Conservation (phyloP, 2,329 filamentous ascomycete species). For the Cladosporium halotolerans region DNA sequence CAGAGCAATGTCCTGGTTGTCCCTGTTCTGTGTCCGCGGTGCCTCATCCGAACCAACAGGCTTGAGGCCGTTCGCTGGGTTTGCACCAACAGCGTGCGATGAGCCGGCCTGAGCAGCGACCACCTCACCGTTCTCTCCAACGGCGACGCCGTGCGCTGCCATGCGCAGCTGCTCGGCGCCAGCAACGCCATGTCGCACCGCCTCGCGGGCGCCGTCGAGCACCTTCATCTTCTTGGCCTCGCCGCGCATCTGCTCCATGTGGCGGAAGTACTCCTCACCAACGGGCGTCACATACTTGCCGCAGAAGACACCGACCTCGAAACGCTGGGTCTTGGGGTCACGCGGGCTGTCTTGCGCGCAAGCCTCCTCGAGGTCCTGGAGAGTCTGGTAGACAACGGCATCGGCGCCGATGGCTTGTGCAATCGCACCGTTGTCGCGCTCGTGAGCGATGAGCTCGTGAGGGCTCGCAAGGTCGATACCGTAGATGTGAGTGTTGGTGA, state of each 20-base stretch:
- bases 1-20: slow-evolving; percentile 48
- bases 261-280: slow-evolving; percentile 72
- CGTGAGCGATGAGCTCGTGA: slow-evolving; percentile 64
- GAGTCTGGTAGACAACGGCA: slow-evolving; percentile 68
- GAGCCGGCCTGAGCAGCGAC: slow-evolving; percentile 36
- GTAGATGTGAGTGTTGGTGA: slow-evolving; percentile 81
- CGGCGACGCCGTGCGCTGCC: slow-evolving; percentile 55
- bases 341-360: slow-evolving; percentile 66
- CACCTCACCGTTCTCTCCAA: slow-evolving; percentile 51
- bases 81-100: slow-evolving; percentile 2
- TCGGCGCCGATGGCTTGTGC: slow-evolving; percentile 66
- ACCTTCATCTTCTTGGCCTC: slow-evolving; percentile 64
- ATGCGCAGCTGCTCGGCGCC: slow-evolving; percentile 56
- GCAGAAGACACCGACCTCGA: slow-evolving; percentile 89
- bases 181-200: slow-evolving; percentile 57
- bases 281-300: slow-evolving; percentile 81
- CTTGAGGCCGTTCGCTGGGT: slow-evolving; percentile 15
- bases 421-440: slow-evolving; percentile 55
- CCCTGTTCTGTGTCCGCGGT: slow-evolving; percentile 21
- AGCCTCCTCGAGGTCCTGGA: slow-evolving; percentile 72
- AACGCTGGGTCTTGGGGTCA: slow-evolving; percentile 53
- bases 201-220: slow-evolving; percentile 57
- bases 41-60: slow-evolving; percentile 12
- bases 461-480: slow-evolving; percentile 70
- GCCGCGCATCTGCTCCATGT: slow-evolving; percentile 65